A percentile compares a stretch with the other conserved stretches of the same genome.
Evolutionary conservation across 768 basidiomycete genomes (phyloP).

Genomic region (Lenzites betulinus): DNA sequence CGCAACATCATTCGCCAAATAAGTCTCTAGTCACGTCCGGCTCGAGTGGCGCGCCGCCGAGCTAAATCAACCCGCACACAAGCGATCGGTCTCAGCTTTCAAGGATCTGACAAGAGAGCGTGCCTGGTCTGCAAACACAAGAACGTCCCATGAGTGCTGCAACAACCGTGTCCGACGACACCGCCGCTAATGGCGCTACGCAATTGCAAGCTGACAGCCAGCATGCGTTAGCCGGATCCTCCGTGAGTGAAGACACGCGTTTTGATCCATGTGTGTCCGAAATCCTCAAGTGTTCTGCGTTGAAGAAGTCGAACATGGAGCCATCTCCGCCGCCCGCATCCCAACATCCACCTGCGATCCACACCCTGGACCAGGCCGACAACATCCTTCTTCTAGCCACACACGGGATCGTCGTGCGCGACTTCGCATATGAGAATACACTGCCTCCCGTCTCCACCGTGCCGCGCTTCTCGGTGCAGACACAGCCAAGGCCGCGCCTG

Average conservation of each 20-base stretch:
- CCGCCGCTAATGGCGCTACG: background rate
- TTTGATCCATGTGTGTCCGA: background rate
- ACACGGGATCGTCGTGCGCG: slow-evolving; percentile 47
- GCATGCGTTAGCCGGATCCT: background rate
- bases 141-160: slow-evolving; percentile 13
- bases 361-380: background rate
- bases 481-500: slow-evolving; percentile 43
- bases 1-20: slow-evolving; percentile 8
- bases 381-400: slow-evolving; percentile 28
- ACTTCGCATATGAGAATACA: slow-evolving; percentile 71
- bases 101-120: background rate
- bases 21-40: slow-evolving; percentile 13
- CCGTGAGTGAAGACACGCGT: slow-evolving; percentile 11
- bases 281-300: background rate
- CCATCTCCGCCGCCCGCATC: background rate
- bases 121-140: slow-evolving; percentile 4
- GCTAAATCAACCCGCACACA: background rate
- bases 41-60: slow-evolving; percentile 2
- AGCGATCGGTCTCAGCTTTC: background rate
- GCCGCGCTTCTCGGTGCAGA: slow-evolving; percentile 45
- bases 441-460: slow-evolving; percentile 62
- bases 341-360: slow-evolving; percentile 7
- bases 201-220: background rate
- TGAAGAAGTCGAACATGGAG: background rate
- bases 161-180: background rate